phyloP scores from a whole-genome alignment of 192 early-diverging fungal species.

The Coemansia sp. region DNA sequence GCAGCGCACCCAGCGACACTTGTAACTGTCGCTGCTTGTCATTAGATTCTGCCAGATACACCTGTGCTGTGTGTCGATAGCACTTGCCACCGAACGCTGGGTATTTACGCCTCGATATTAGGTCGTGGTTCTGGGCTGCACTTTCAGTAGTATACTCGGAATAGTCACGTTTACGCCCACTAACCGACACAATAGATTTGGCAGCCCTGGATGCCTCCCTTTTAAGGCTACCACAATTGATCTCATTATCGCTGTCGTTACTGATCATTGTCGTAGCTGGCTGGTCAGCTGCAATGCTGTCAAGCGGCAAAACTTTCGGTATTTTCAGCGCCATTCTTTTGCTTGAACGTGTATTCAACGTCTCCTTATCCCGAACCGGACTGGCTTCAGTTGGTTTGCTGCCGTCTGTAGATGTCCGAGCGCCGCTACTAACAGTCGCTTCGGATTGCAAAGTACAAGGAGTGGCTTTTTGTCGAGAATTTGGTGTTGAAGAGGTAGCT shows the following conservation, averaged over 20 bases:
- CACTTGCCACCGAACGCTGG: slow-evolving; percentile 53
- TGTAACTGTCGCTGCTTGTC: slow-evolving; percentile 45
- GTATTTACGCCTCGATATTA: slow-evolving; percentile 36
- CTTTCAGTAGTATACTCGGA: slow-evolving; percentile 19
- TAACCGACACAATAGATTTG: neutral
- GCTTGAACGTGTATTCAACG: neutral
- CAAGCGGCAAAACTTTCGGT: neutral
- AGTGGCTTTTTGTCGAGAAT: neutral
- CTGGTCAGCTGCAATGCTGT: neutral
- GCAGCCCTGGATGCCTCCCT: neutral
- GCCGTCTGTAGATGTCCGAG: neutral
- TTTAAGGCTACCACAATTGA: neutral
- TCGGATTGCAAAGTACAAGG: neutral
- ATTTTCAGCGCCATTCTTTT: neutral
- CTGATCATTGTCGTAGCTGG: neutral
- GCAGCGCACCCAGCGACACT: slow-evolving; percentile 61
- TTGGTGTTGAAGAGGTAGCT: neutral
- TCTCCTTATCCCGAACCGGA: neutral
- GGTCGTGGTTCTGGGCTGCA: slow-evolving; percentile 16
- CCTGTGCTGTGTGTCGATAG: slow-evolving; percentile 54
- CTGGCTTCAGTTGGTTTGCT: neutral
- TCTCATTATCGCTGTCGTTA: neutral
- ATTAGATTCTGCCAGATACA: slow-evolving; percentile 45
- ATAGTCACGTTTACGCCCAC: slow-evolving; percentile 41
- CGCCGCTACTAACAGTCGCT: neutral